These are phyloP conservation scores for Cyberlindnera veronae DNA, from an alignment of 805 yeast species.

Conservation along the genomic window DNA sequence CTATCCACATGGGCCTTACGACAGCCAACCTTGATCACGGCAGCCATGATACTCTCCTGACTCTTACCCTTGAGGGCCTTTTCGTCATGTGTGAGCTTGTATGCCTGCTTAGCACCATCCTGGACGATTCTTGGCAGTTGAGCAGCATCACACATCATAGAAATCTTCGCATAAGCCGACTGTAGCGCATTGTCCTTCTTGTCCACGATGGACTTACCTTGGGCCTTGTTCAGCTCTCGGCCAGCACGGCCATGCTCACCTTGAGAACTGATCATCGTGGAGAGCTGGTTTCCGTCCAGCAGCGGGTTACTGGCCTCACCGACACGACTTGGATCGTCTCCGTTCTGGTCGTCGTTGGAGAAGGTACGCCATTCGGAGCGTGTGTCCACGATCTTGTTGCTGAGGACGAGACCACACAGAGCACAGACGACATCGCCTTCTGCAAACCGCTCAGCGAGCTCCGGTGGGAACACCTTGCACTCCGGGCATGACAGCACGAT, in stretches of 20 bases:
- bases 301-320: slow-evolving; percentile 96
- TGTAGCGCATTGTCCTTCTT: slow-evolving; percentile 83
- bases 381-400: slow-evolving; percentile 90
- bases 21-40: slow-evolving; percentile 92
- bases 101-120: slow-evolving; percentile 97
- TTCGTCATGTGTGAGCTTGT: slow-evolving; percentile 86
- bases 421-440: slow-evolving; percentile 99
- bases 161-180: slow-evolving; percentile 84
- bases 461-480: slow-evolving; percentile 94
- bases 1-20: slow-evolving; percentile 91
- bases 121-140: slow-evolving; percentile 92
- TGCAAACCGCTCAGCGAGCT: slow-evolving; percentile 87
- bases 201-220: slow-evolving; percentile 80
- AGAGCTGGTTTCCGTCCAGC: slow-evolving; percentile 85
- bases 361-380: slow-evolving; percentile 99
- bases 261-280: slow-evolving; percentile 86
- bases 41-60: slow-evolving; percentile 93
- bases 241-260: slow-evolving; percentile 78
- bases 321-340: slow-evolving; percentile 98
- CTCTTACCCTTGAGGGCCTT: slow-evolving; percentile 83
- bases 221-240: slow-evolving; percentile 88
- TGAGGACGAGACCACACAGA: slow-evolving; percentile 88
- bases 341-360: slow-evolving; percentile 95
- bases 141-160: slow-evolving; percentile 96
- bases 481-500: slow-evolving; percentile 93